Percentiles rank a stretch among this genome's conserved stretches.
These are phyloP conservation scores for Fusarium sp. DNA, from an alignment of 2,329 filamentous ascomycete species.

Conservation along the genomic window DNA sequence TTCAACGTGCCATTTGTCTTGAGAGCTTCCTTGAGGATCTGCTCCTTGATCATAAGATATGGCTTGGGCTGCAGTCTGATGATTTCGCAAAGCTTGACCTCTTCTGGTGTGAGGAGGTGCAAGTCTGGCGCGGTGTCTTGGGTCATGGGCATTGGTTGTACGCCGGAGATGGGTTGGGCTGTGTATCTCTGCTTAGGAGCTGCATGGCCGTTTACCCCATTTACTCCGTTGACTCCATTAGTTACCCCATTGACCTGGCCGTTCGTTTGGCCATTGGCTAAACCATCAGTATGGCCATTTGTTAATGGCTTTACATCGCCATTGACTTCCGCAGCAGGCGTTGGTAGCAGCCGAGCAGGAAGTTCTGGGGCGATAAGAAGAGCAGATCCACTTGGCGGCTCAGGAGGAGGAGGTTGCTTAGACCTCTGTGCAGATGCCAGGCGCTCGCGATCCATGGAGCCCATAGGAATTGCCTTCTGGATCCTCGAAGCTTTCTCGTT, in stretches of 20 bases:
- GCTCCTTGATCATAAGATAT: constrained; percentile 93
- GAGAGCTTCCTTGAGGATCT: constrained; percentile 88
- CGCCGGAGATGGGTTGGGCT: constrained; percentile 66
- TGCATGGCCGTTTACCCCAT: constrained; percentile 50
- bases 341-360: constrained; percentile 63
- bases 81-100: constrained; percentile 85
- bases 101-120: constrained; percentile 85
- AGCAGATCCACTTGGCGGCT: constrained; percentile 78
- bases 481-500: constrained; percentile 82
- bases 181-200: constrained; percentile 60
- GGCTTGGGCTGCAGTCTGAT: constrained; percentile 91
- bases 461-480: constrained; percentile 75
- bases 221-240: constrained; percentile 50
- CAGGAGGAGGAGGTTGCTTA: constrained; percentile 72
- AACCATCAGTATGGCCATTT: constrained; percentile 62
- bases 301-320: constrained; percentile 63
- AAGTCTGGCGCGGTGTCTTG: constrained; percentile 83
- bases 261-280: constrained; percentile 54
- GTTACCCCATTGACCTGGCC: constrained; percentile 58
- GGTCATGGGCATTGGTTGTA: constrained; percentile 72
- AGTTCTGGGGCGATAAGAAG: constrained; percentile 83
- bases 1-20: constrained; percentile 89
- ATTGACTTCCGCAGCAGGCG: constrained; percentile 50
- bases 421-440: constrained; percentile 76
- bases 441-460: constrained; percentile 83